Evolutionary conservation across 345 rosid genomes (phyloP), one percentile per base, ranked within the genome.

Genomic region (Gossypium rotundifolium): DNA sequence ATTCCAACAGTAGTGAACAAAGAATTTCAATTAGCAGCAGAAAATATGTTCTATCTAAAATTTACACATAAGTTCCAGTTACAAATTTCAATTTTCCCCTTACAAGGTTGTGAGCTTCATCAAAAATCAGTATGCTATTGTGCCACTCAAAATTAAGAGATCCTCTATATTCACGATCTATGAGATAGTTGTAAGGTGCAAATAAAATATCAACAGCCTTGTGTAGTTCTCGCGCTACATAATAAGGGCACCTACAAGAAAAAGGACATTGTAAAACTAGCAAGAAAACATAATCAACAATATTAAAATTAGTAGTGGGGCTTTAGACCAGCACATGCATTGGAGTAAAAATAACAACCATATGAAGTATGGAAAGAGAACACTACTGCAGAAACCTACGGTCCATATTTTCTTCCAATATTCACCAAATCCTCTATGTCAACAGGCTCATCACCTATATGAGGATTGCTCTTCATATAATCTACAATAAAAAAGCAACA

Each of bases 91-190:
- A 40, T 55, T 81, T 71, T 77, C 8, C 58, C 73, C 97, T 88
- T 81, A 95, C 98, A 85, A 93, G 85, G 82, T 93, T 95, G 89
- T 93, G 99, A 78, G 98, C 98, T 86, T 95, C 98, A 78, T 91
- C 96, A 86, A 95, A 93, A 81, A 95, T 95, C 69, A 95, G 81
- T 80, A 93, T 66, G 81, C 93, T 84, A 58, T 78, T 82, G 33
- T 75, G 53, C 99, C 97, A 95, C 72, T 86, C 81, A 76, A 95
- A 74, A 9, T 83, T 82, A 59, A 93, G 84, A 78, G 84, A 83
- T 82, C 79, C 89, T 81, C 97, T 82, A 77, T 83, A 74, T n/a
- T 85, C 86, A 79, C 79, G 86, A 85, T 92, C 93, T 80, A 91
- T 91, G 45, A 95, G 86, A 81, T 93, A 95, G 83, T 95, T 93